Percentiles rank a stretch among this genome's conserved stretches.
These are phyloP conservation scores for Bruguiera gymnorhiza DNA, from an alignment of 345 rosid species.

Conservation along the genomic window DNA sequence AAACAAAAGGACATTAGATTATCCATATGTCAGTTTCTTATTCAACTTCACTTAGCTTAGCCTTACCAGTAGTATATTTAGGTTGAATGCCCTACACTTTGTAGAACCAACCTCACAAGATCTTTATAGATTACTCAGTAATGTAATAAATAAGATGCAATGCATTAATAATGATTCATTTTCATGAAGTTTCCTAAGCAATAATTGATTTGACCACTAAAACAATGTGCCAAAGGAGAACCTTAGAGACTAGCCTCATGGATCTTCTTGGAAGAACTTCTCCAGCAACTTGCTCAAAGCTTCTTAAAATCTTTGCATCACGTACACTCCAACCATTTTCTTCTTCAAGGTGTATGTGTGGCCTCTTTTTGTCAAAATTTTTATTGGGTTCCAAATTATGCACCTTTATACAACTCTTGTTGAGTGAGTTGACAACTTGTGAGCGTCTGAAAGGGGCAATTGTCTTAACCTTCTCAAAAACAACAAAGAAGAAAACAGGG, in stretches of 20 bases:
- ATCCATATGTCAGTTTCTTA: too few species aligned
- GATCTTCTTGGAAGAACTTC: conserved; percentile 56
- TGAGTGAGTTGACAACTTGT: conserved; percentile 26
- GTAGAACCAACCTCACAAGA: too few species aligned
- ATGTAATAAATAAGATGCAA: too few species aligned
- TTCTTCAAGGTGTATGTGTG: conserved; percentile 15
- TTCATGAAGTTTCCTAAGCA: background rate
- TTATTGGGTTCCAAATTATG: conserved; percentile 24
- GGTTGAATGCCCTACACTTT: too few species aligned
- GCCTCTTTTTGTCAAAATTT: conserved; percentile 34
- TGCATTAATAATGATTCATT: background rate
- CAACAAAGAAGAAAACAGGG: background rate
- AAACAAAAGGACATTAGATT: too few species aligned
- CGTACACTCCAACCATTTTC: conserved; percentile 17
- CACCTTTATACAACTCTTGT: conserved; percentile 25
- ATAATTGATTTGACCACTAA: background rate
- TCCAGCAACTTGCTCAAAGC: conserved; percentile 26
- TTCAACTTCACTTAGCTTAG: too few species aligned
- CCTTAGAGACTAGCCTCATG: conserved; percentile 60
- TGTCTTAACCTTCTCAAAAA: conserved; percentile 12
- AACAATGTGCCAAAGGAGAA: conserved; percentile 19
- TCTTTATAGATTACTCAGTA: too few species aligned
- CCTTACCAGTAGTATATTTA: too few species aligned
- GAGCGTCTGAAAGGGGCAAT: conserved; percentile 41
- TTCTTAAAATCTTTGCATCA: conserved; percentile 35